phyloP scores from a whole-genome alignment of 495 filamentous ascomycete genomes.

The Tuber brumale region DNA sequence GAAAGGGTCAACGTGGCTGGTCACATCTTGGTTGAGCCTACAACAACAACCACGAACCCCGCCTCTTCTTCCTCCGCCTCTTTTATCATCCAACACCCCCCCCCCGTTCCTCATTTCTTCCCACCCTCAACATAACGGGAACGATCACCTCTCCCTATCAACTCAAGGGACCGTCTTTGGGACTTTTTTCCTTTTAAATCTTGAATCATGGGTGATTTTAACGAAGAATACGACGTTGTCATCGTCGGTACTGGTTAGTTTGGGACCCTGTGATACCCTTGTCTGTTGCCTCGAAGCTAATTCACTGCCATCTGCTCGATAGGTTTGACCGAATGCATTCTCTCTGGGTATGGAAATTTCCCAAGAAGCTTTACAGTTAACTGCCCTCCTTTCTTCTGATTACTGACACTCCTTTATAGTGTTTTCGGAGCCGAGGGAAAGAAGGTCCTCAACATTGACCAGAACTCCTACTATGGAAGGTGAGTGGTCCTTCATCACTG shows the following conservation, averaged over 20 bases:
- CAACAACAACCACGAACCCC: slow-evolving; percentile 23
- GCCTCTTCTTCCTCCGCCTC: slow-evolving; percentile 16
- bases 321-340: slow-evolving; percentile 97
- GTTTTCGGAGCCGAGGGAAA: slow-evolving; percentile 98
- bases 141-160: background rate
- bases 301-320: slow-evolving; percentile 11
- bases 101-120: slow-evolving; percentile 5
- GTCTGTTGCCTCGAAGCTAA: background rate
- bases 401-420: slow-evolving; percentile 45
- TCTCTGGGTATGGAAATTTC: slow-evolving; percentile 67
- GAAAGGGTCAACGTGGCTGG: background rate
- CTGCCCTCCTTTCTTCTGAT: background rate
- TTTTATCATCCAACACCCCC: slow-evolving; percentile 11
- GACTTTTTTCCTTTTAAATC: background rate
- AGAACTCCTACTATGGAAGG: slow-evolving; percentile 99
- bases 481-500: slow-evolving; percentile 47
- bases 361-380: background rate
- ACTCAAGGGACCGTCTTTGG: slow-evolving; percentile 5
- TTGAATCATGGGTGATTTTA: slow-evolving; percentile 83
- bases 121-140: background rate
- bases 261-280: slow-evolving; percentile 41
- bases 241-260: slow-evolving; percentile 88
- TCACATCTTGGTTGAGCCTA: background rate
- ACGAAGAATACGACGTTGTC: slow-evolving; percentile 93
- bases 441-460: slow-evolving; percentile 98